These are phyloP conservation scores for Lipomyces kockii DNA, from an alignment of 805 yeast species.

Conservation along the genomic window DNA sequence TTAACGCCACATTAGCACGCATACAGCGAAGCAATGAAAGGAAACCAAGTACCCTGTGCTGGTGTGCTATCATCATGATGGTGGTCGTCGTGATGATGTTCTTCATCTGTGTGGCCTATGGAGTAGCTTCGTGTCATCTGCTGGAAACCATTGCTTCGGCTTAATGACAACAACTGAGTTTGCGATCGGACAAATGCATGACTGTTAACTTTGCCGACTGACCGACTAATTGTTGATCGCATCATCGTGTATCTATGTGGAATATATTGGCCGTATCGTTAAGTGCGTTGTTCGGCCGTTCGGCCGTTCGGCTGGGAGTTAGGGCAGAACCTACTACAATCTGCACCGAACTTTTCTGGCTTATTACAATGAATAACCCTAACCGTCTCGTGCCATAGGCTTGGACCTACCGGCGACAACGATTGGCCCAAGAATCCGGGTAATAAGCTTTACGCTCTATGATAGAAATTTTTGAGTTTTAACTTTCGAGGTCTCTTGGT, in stretches of 20 bases:
- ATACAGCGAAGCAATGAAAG: neutral
- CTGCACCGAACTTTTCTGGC: too few species aligned
- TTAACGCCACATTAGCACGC: neutral
- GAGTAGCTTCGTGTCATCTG: constrained; percentile 22
- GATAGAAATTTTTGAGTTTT: neutral
- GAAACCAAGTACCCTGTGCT: constrained; percentile 9
- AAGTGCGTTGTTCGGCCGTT: too few species aligned
- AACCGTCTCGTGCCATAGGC: too few species aligned
- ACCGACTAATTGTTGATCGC: constrained; percentile 10
- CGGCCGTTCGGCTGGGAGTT: too few species aligned
- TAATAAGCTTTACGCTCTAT: neutral
- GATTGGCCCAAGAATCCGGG: neutral
- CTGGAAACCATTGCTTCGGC: constrained; percentile 1
- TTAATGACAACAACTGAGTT: neutral
- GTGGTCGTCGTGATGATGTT: constrained; percentile 16
- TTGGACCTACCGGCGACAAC: too few species aligned
- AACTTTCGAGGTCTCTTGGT: neutral
- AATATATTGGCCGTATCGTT: neutral
- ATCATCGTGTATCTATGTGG: neutral
- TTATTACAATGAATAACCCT: too few species aligned
- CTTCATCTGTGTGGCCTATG: constrained; percentile 12
- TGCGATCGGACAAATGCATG: neutral
- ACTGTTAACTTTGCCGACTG: constrained; percentile 5
- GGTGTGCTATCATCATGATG: constrained; percentile 24
- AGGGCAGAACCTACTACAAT: too few species aligned